Evolutionary conservation across 169 alveolate species (phyloP).

Genomic region (Plasmodium malariae): DNA sequence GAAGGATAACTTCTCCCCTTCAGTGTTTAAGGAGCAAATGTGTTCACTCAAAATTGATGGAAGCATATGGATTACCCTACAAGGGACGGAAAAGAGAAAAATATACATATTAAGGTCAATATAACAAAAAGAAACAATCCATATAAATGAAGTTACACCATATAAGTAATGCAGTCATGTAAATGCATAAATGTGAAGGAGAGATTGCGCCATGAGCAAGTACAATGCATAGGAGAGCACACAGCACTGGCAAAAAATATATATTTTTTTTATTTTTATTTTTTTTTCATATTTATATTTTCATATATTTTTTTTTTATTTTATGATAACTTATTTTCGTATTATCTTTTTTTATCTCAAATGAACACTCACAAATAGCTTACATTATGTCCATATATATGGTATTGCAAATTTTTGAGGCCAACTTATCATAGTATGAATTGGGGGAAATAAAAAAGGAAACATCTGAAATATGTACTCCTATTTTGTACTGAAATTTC

Average conservation of each 20-base stretch:
- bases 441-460: slow-evolving; percentile 95
- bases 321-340: too few species aligned
- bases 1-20: slow-evolving; percentile 88
- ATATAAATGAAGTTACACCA: too few species aligned
- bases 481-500: slow-evolving; percentile 88
- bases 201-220: too few species aligned
- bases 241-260: too few species aligned
- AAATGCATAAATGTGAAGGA: too few species aligned
- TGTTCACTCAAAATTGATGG: slow-evolving; percentile 91
- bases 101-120: not conserved
- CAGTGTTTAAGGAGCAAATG: slow-evolving; percentile 90
- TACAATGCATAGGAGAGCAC: too few species aligned
- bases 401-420: slow-evolving; percentile 94
- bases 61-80: slow-evolving; percentile 86
- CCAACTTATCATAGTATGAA: slow-evolving; percentile 95
- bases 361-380: slow-evolving; percentile 83
- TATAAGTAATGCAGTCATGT: too few species aligned
- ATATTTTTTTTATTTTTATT: too few species aligned
- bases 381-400: slow-evolving; percentile 93
- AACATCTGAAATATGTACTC: slow-evolving; percentile 99
- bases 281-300: too few species aligned
- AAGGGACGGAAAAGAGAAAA: not conserved
- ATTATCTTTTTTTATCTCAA: slow-evolving; percentile 1
- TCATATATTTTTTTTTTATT: too few species aligned
- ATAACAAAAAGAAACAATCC: not conserved